Conservation (phyloP, 108 stramenopile genomes). For the Seminavis robusta region DNA sequence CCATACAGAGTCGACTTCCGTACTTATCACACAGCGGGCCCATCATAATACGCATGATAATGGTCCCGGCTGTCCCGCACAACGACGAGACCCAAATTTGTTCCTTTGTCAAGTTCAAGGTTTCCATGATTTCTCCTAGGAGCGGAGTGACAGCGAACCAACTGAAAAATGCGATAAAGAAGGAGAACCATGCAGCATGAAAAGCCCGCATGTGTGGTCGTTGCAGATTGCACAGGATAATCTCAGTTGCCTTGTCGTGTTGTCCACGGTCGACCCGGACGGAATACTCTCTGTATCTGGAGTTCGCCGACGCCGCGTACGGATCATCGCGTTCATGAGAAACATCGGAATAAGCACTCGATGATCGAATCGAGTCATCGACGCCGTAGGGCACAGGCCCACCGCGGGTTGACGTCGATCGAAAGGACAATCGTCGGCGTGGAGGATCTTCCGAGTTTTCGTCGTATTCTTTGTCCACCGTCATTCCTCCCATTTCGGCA, state of each 20-base stretch:
- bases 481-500: too few species aligned
- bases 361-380: too few species aligned
- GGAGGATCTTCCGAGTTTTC: too few species aligned
- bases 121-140: slow-evolving; percentile 35
- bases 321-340: too few species aligned
- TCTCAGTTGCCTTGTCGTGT: not conserved
- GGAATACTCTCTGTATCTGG: too few species aligned
- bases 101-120: slow-evolving; percentile 40
- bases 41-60: slow-evolving; percentile 47
- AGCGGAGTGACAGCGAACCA: slow-evolving; percentile 76
- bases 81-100: slow-evolving; percentile 61
- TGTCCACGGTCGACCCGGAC: not conserved
- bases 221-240: slow-evolving; percentile 42
- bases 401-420: too few species aligned
- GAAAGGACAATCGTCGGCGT: too few species aligned
- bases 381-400: too few species aligned
- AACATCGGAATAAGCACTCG: too few species aligned
- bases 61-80: slow-evolving; percentile 45
- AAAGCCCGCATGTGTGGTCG: slow-evolving; percentile 84
- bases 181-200: slow-evolving; percentile 63
- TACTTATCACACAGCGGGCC: slow-evolving; percentile 70
- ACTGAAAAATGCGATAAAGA: slow-evolving; percentile 67
- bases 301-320: too few species aligned
- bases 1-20: slow-evolving; percentile 49
- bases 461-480: too few species aligned